phyloP scores from a whole-genome alignment of 257 asterid species.

The Scutellaria baicalensis region DNA sequence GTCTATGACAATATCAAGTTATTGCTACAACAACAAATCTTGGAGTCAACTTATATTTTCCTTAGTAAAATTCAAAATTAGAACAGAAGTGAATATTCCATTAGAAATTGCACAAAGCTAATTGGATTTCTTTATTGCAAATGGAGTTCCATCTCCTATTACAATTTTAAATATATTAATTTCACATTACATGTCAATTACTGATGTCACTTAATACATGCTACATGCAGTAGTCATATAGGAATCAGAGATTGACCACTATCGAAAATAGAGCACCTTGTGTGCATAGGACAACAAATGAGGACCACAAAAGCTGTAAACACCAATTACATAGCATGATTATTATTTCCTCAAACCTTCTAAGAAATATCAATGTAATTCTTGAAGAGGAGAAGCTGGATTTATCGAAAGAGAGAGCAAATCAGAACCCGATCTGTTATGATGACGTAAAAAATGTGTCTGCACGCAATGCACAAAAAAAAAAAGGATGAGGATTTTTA shows the following conservation, averaged over 20 bases:
- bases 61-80: background rate
- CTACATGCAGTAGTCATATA: background rate
- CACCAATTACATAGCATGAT: background rate
- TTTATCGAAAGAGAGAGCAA: background rate
- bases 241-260: background rate
- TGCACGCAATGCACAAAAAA: background rate
- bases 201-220: background rate
- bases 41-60: background rate
- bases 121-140: background rate
- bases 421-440: background rate
- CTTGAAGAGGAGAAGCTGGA: background rate
- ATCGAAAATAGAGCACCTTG: background rate
- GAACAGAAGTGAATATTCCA: background rate
- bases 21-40: background rate
- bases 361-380: background rate
- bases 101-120: background rate
- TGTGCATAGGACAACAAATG: background rate
- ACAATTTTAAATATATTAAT: no score
- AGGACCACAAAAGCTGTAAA: background rate
- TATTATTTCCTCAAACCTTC: background rate
- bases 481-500: background rate
- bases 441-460: background rate
- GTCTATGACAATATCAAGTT: background rate
- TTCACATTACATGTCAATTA: background rate
- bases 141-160: background rate